Percentiles rank a stretch among this genome's conserved stretches.
Evolutionary conservation across 331 rosid species (phyloP).

Genomic region (Phaseolus coccineus): DNA sequence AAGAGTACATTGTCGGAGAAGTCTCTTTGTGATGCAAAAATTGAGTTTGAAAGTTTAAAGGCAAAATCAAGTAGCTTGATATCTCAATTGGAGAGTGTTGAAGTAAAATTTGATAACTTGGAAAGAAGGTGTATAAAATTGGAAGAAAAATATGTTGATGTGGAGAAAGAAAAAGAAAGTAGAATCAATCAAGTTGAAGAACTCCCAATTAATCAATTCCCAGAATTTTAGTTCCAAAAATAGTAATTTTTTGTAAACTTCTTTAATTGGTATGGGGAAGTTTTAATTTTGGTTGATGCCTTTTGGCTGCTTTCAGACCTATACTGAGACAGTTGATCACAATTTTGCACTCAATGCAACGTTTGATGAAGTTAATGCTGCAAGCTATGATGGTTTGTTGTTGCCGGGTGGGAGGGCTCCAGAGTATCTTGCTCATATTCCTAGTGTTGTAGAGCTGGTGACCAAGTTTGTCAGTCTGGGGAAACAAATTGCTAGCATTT

Average conservation of each 20-base stretch:
- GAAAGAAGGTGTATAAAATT: no score
- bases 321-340: constrained; percentile 70
- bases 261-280: not conserved
- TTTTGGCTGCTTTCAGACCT: constrained; percentile 52
- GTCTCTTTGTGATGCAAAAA: no score
- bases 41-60: no score
- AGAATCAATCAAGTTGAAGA: no score
- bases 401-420: constrained; percentile 94
- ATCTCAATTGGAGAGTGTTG: no score
- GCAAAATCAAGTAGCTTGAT: no score
- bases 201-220: not conserved
- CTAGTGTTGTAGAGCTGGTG: constrained; percentile 63
- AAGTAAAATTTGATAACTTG: no score
- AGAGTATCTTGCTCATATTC: constrained; percentile 76
- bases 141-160: no score
- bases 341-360: constrained; percentile 78
- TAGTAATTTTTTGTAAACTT: not conserved
- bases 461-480: constrained; percentile 56
- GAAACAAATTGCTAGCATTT: constrained; percentile 73
- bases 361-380: constrained; percentile 65
- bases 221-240: not conserved
- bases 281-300: not conserved
- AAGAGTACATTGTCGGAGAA: no score
- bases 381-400: constrained; percentile 77
- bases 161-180: no score